Conservation (phyloP, 352 stramenopile genomes). For the Phytophthora podocarpi region DNA sequence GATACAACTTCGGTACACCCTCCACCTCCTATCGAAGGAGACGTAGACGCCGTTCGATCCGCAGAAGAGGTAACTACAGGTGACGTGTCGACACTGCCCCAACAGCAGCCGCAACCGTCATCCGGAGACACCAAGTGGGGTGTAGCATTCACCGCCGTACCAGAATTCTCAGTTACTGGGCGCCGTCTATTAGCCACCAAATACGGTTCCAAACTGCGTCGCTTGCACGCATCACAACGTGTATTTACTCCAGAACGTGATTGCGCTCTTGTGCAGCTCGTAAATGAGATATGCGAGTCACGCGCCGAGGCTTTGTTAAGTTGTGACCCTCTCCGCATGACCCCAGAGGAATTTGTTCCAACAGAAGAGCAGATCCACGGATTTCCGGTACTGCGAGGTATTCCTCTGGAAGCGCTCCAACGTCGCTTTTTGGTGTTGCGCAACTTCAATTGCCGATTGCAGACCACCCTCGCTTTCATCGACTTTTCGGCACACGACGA, state of each 20-base stretch:
- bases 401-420: constrained; percentile 67
- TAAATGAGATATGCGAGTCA: constrained; percentile 86
- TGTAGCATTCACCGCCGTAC: constrained; percentile 85
- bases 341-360: constrained; percentile 77
- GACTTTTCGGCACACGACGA: constrained; percentile 77
- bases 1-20: constrained; percentile 16
- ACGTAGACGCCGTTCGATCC: constrained; percentile 40
- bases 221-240: constrained; percentile 68
- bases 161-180: constrained; percentile 84
- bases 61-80: constrained; percentile 56
- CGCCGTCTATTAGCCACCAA: constrained; percentile 73
- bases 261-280: constrained; percentile 75
- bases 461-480: constrained; percentile 87
- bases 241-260: constrained; percentile 74
- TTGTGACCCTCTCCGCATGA: constrained; percentile 86
- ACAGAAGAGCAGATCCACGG: constrained; percentile 66
- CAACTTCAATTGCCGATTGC: constrained; percentile 88
- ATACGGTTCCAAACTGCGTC: constrained; percentile 64
- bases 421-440: constrained; percentile 85
- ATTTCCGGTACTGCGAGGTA: constrained; percentile 47
- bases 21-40: constrained; percentile 28
- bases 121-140: constrained; percentile 78
- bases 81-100: constrained; percentile 36
- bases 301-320: constrained; percentile 75
- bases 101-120: constrained; percentile 20